These are phyloP conservation scores for Capsicum baccatum DNA, from an alignment of 257 asterid genomes.

Conservation along the genomic window DNA sequence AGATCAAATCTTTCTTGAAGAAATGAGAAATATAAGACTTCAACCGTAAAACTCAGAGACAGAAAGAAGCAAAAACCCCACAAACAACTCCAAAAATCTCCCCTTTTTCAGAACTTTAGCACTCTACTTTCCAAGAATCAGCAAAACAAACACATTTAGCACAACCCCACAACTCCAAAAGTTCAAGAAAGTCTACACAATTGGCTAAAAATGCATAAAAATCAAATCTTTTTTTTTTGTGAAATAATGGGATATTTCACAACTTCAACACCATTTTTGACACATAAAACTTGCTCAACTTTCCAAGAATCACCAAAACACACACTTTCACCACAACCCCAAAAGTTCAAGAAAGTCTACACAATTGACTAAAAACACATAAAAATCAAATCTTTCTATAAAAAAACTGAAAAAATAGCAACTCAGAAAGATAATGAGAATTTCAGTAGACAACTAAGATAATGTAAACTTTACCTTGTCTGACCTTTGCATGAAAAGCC, in stretches of 20 bases:
- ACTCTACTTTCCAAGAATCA: slow-evolving; percentile 46
- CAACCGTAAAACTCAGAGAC: slow-evolving; percentile 25
- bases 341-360: background rate
- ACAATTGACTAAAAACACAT: background rate
- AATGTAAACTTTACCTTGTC: slow-evolving; percentile 36
- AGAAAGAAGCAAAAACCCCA: slow-evolving; percentile 11
- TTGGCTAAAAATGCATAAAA: slow-evolving; percentile 7
- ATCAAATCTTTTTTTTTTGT: slow-evolving; percentile 2
- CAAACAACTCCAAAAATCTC: background rate
- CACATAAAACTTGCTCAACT: slow-evolving; percentile 42
- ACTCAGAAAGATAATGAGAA: background rate
- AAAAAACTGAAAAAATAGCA: background rate
- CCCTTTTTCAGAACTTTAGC: slow-evolving; percentile 25
- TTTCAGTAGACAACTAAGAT: slow-evolving; percentile 35
- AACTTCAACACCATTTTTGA: slow-evolving; percentile 31
- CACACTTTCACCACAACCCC: slow-evolving; percentile 31
- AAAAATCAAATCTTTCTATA: background rate
- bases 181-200: background rate
- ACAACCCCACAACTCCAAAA: slow-evolving; percentile 28
- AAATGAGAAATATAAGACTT: slow-evolving; percentile 24
- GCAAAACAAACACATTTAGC: slow-evolving; percentile 37
- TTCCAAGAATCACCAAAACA: slow-evolving; percentile 48
- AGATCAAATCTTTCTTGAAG: slow-evolving; percentile 16
- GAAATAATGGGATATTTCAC: too few species aligned
- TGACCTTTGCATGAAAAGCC: slow-evolving; percentile 46